Evolutionary conservation across 2,329 filamentous ascomycete genomes (phyloP).

Genomic region (Bimuria novae-zelandiae): DNA sequence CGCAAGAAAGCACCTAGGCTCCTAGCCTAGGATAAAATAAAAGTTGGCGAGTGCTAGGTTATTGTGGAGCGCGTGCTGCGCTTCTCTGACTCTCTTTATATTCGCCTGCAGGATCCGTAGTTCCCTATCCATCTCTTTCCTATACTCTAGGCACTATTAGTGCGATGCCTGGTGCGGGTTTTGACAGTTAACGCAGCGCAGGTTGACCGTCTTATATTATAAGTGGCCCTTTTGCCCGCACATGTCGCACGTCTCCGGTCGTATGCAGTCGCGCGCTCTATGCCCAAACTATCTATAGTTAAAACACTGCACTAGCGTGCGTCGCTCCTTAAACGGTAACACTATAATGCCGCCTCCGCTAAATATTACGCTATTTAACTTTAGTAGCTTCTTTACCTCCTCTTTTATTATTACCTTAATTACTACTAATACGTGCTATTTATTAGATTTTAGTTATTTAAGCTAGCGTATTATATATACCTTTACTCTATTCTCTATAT

Average conservation of each 20-base stretch:
- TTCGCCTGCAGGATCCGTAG: too few species aligned
- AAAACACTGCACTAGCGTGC: constrained; percentile 12
- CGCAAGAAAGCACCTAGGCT: constrained; percentile 11
- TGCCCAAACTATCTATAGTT: constrained; percentile 12
- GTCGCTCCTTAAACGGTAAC: constrained; percentile 13
- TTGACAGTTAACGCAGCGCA: constrained; percentile 13
- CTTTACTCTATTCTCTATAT: too few species aligned
- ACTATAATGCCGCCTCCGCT: constrained; percentile 10
- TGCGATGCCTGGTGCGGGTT: constrained; percentile 2
- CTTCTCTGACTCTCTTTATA: too few species aligned
- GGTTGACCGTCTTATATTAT: constrained; percentile 9
- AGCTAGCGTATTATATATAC: too few species aligned
- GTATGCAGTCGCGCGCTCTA: constrained; percentile 14
- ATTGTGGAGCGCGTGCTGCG: too few species aligned
- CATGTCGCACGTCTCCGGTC: too few species aligned
- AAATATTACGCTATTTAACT: constrained; percentile 14
- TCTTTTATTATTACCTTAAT: constrained; percentile 16
- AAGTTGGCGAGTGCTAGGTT: constrained; percentile 13
- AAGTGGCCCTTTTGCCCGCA: constrained; percentile 9
- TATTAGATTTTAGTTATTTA: too few species aligned
- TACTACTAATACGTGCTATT: too few species aligned
- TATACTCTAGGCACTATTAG: constrained; percentile 7
- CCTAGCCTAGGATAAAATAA: constrained; percentile 15
- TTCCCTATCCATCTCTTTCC: constrained; percentile 9
- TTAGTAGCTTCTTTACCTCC: constrained; percentile 17